Base-by-base conservation (phyloP, 345 rosid genomes). In the Lepidium africanum region DNA sequence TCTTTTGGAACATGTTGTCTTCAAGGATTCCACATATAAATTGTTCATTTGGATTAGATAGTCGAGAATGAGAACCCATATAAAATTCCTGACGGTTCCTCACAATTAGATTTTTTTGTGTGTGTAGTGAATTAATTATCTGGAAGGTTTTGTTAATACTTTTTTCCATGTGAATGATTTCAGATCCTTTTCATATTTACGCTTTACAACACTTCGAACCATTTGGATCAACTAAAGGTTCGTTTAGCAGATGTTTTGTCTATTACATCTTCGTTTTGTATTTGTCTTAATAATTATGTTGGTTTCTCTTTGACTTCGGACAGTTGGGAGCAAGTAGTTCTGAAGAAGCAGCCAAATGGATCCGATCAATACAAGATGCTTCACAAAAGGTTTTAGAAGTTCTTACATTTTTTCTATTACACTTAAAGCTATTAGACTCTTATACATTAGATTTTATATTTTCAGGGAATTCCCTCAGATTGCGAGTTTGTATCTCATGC, bases 321-420 rank as follows among this genome's bases (percentile, higher is more conserved):
- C 54, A 94, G 99, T 77, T 91, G 79, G 99, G 99, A 64, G 96
- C 99, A 47, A 83, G 81, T 63, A 87, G 99, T 82, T 77, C 99
- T 53, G 99, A 94, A 81, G 96, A 91, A 58, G 96, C 97, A 32
- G 97, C 91, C 13, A 80, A 73, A 72, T 94, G 99, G 99, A 94
- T 91, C 50, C 72, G 58, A 41, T 81, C 85, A 19, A 67, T 91
- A 66, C 85, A 89, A 75, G 84, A 81, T 70, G 86, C 93, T 41
- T 83, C 86, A n/a, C 57, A 81, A 40, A 94, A 87, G 99, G 99
- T 57, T 2, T 5, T 0, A 27, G 46, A 1, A 10, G 3, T 56
- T 23, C 0, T n/a, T 19, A 42, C 7, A 23, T 43, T 60, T 61
- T 45, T 61, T 53, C 46, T 10, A 9, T 27, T 14, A 57, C n/a